Evolutionary conservation across 495 filamentous ascomycete species (phyloP).

Genomic region (Penicillium alfredii): DNA sequence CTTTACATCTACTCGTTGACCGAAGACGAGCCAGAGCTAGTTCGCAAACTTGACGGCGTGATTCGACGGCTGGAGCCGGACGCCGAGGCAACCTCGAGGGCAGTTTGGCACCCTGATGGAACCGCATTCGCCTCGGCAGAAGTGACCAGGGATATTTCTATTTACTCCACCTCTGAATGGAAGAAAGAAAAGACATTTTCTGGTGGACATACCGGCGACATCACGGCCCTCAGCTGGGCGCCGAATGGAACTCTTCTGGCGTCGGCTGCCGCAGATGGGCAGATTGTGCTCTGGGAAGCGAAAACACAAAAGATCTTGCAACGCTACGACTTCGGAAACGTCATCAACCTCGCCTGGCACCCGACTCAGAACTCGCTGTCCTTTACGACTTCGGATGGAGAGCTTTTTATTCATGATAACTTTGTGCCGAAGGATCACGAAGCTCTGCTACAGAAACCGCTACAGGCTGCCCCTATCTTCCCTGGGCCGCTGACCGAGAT

Average conservation of each 20-base stretch:
- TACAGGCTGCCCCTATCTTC: slow-evolving; percentile 79
- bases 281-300: slow-evolving; percentile 81
- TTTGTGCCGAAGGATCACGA: slow-evolving; percentile 65
- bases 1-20: slow-evolving; percentile 84
- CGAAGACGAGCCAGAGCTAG: slow-evolving; percentile 71
- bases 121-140: slow-evolving; percentile 84
- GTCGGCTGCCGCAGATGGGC: slow-evolving; percentile 75
- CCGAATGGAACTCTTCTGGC: slow-evolving; percentile 86
- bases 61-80: slow-evolving; percentile 74
- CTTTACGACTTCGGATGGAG: slow-evolving; percentile 85
- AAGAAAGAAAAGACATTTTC: slow-evolving; percentile 72
- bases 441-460: slow-evolving; percentile 51
- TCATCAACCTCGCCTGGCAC: slow-evolving; percentile 87
- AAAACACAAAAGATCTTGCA: slow-evolving; percentile 68
- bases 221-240: slow-evolving; percentile 86
- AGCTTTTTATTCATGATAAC: slow-evolving; percentile 79
- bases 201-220: slow-evolving; percentile 74
- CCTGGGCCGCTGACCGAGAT: slow-evolving; percentile 71
- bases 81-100: slow-evolving; percentile 66
- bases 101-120: slow-evolving; percentile 92
- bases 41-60: slow-evolving; percentile 78
- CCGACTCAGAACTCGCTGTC: slow-evolving; percentile 80
- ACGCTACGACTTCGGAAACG: slow-evolving; percentile 68
- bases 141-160: slow-evolving; percentile 74
- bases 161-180: slow-evolving; percentile 82